Evolutionary conservation across 2,329 filamentous ascomycete genomes (phyloP), one percentile per base, ranked within the genome.

Genomic region (Emergomyces pasteurianus): DNA sequence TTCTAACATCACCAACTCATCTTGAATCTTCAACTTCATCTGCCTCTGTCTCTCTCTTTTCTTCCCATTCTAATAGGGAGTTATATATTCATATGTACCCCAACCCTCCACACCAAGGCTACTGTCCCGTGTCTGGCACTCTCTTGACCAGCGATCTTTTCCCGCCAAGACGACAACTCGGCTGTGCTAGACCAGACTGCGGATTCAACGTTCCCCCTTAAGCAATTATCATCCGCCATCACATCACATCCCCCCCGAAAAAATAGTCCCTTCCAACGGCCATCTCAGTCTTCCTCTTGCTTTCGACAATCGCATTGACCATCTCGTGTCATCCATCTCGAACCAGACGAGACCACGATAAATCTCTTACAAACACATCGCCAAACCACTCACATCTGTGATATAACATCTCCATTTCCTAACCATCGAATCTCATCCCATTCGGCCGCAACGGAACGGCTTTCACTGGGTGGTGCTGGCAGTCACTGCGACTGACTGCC

Each of bases 111-210:
- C n/a, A n/a, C n/a, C n/a, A 83, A 84, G 72, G 81, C 59, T 40
- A 60, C 58, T 50, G 49, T 54, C 47, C 31, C 36, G 52, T 49
- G 59, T 58, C 50, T 54, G 58, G 61, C 62, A 60, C 57, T 63
- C 50, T 52, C 64, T 65, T 28, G 26, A 3, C 26, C 47, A 89
- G 86, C 67, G 83, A 77, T 16, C 53, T 26, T 28, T 55, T 23
- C 18, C 43, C 40, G 38, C 26, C 46, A 47, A 46, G 40, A 52
- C 40, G 18, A 38, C 65, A 65, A 65, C 65, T 66, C 65, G 64
- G 65, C 65, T 69, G 65, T 66, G 65, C 68, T 67, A 9, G 64
- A 72, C 62, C 65, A 65, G 64, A 62, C 58, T 63, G 58, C 43
- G 8, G n/a, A 3, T 57, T 63, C 62, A 16, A 10, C n/a, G n/a